A percentile compares a stretch with the other conserved stretches of the same genome.
Conservation (phyloP, 306 rosid species). For the Prunus fruticosa region DNA sequence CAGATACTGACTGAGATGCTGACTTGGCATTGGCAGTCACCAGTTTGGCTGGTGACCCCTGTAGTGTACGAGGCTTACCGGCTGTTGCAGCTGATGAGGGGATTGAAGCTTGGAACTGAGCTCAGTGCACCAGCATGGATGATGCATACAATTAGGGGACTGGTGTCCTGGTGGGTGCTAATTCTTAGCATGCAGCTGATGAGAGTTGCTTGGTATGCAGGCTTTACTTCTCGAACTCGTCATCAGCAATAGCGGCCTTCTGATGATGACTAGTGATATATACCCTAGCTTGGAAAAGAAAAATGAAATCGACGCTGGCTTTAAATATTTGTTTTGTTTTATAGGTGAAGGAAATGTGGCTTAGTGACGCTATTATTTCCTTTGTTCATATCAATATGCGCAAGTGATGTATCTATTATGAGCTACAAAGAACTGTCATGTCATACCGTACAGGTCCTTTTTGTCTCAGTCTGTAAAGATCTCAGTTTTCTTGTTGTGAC, state of each 20-base stretch:
- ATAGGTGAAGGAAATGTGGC: slow-evolving; percentile 11
- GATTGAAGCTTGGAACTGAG: slow-evolving; percentile 79
- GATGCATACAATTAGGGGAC: slow-evolving; percentile 66
- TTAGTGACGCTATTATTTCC: slow-evolving; percentile 5
- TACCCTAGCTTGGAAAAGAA: background rate
- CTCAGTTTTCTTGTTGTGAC: too few relatives aligned
- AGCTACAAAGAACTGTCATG: too few relatives aligned
- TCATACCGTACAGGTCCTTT: too few relatives aligned
- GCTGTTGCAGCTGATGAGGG: slow-evolving; percentile 88
- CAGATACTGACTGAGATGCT: slow-evolving; percentile 79
- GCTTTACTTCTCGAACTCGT: slow-evolving; percentile 46
- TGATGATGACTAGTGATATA: slow-evolving; percentile 25
- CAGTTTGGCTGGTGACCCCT: slow-evolving; percentile 94
- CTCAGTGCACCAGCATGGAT: slow-evolving; percentile 75
- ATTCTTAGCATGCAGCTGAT: slow-evolving; percentile 84
- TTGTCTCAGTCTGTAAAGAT: too few relatives aligned
- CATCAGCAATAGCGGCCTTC: slow-evolving; percentile 27
- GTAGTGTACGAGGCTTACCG: slow-evolving; percentile 79
- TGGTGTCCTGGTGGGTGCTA: slow-evolving; percentile 95
- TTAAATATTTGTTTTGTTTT: background rate
- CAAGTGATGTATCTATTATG: too few relatives aligned
- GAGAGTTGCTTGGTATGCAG: slow-evolving; percentile 98
- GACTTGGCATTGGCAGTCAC: slow-evolving; percentile 95
- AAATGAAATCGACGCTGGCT: slow-evolving; percentile 4
- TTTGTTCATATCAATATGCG: background rate